Conservation (phyloP, 2,329 filamentous ascomycete species). For the Raffaelea ambrosiae region DNA sequence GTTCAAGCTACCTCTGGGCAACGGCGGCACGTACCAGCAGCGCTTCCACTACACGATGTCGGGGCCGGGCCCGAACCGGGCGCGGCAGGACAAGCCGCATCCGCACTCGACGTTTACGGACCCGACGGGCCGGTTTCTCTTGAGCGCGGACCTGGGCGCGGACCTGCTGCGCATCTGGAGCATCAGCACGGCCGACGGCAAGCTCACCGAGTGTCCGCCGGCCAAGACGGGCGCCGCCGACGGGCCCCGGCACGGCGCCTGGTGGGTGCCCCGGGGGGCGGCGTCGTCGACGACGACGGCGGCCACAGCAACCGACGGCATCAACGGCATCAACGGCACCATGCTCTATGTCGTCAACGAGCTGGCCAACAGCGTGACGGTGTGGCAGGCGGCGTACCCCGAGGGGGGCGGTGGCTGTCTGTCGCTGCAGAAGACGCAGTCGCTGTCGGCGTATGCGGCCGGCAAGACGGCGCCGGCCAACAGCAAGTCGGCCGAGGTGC, state of each 20-base stretch:
- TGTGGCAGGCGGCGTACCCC: conserved; percentile 40
- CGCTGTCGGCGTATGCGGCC: conserved; percentile 35
- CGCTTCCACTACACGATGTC: conserved; percentile 32
- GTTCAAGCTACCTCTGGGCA: conserved; percentile 29
- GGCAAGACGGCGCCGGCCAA: conserved; percentile 31
- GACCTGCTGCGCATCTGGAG: conserved; percentile 45
- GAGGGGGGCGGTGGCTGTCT: conserved; percentile 29
- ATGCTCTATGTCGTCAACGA: conserved; percentile 30
- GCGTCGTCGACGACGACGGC: no score
- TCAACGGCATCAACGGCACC: conserved; percentile 17
- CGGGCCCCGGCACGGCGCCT: conserved; percentile 44
- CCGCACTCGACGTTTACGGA: conserved; percentile 43
- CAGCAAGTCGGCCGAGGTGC: conserved; percentile 48
- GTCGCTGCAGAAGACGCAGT: conserved; percentile 33
- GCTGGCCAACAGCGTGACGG: conserved; percentile 38
- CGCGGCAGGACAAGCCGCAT: conserved; percentile 46
- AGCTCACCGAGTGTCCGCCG: conserved; percentile 34
- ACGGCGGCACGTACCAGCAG: conserved; percentile 22
- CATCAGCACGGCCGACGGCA: conserved; percentile 34
- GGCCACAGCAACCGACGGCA: no score
- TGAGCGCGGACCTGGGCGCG: conserved; percentile 45
- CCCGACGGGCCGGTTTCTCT: conserved; percentile 37
- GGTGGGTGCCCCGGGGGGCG: conserved; percentile 30
- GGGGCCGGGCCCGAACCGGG: conserved; percentile 30
- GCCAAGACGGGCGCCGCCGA: conserved; percentile 34